Percentiles rank a stretch among this genome's conserved stretches.
These are phyloP conservation scores for Cercospora brassicicola DNA, from an alignment of 2,329 filamentous ascomycete species.

Conservation along the genomic window DNA sequence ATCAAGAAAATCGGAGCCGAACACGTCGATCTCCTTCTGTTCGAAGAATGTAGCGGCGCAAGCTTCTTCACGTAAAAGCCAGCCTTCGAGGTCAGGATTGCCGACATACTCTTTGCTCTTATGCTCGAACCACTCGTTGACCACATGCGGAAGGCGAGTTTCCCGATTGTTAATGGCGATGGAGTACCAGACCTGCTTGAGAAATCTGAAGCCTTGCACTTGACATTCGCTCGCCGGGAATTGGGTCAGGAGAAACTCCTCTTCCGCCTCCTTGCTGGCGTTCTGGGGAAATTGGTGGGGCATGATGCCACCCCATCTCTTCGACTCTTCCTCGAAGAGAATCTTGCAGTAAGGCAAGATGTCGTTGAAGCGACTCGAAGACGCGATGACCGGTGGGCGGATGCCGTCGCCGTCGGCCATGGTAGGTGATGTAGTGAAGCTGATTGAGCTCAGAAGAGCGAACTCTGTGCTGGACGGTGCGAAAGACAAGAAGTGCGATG, in stretches of 20 bases:
- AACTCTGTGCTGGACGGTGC: not conserved
- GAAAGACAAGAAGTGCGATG: not conserved
- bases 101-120: conserved; percentile 26
- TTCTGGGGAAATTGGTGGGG: conserved; percentile 38
- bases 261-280: conserved; percentile 33
- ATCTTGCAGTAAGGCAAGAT: conserved; percentile 34
- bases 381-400: conserved; percentile 32
- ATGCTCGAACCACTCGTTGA: conserved; percentile 29
- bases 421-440: not conserved
- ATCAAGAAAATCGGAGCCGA: conserved; percentile 26
- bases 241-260: conserved; percentile 33
- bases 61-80: conserved; percentile 25
- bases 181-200: conserved; percentile 39
- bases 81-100: conserved; percentile 25
- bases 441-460: not conserved
- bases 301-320: conserved; percentile 34
- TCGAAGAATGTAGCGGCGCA: conserved; percentile 31
- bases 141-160: conserved; percentile 29
- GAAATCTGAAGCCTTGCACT: conserved; percentile 38
- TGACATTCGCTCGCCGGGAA: conserved; percentile 35
- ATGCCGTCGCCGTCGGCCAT: conserved; percentile 21
- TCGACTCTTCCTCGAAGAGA: conserved; percentile 30
- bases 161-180: conserved; percentile 38
- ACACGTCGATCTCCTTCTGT: conserved; percentile 20
- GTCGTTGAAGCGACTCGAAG: conserved; percentile 34